A percentile compares a stretch with the other conserved stretches of the same genome.
These are phyloP conservation scores for Cicer judaicum DNA, from an alignment of 306 rosid genomes.

Conservation along the genomic window DNA sequence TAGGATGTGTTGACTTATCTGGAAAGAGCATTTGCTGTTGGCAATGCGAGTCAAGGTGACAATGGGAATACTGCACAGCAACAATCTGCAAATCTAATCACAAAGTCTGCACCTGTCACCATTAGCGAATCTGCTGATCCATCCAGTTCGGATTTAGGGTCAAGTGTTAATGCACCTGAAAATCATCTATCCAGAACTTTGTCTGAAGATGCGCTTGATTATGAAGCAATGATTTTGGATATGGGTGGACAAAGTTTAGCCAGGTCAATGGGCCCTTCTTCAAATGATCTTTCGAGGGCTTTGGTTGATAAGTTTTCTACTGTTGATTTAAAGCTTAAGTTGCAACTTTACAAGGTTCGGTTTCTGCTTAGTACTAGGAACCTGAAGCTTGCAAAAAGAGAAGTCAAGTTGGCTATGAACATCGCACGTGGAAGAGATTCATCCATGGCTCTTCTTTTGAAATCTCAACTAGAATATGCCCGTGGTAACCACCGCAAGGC, in stretches of 20 bases:
- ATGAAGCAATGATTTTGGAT: slow-evolving; percentile 70
- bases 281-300: slow-evolving; percentile 72
- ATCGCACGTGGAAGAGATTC: slow-evolving; percentile 89
- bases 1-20: slow-evolving; percentile 88
- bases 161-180: slow-evolving; percentile 69
- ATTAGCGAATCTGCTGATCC: slow-evolving; percentile 64
- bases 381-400: slow-evolving; percentile 92
- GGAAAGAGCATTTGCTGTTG: slow-evolving; percentile 84
- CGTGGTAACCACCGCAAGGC: slow-evolving; percentile 98
- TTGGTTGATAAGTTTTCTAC: slow-evolving; percentile 72
- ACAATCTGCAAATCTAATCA: slow-evolving; percentile 61
- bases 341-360: slow-evolving; percentile 94
- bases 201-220: slow-evolving; percentile 84
- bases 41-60: slow-evolving; percentile 73
- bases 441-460: slow-evolving; percentile 90
- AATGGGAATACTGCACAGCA: slow-evolving; percentile 61
- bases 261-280: slow-evolving; percentile 67
- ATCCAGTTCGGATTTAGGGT: slow-evolving; percentile 70
- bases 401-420: slow-evolving; percentile 94
- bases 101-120: slow-evolving; percentile 68
- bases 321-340: slow-evolving; percentile 82
- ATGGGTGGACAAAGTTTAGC: slow-evolving; percentile 69
- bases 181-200: slow-evolving; percentile 67
- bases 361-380: slow-evolving; percentile 89
- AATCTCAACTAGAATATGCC: slow-evolving; percentile 95